Percentiles rank a stretch among this genome's conserved stretches.
Evolutionary conservation across 2,329 filamentous ascomycete genomes (phyloP).

Genomic region (Colletotrichum limetticola): DNA sequence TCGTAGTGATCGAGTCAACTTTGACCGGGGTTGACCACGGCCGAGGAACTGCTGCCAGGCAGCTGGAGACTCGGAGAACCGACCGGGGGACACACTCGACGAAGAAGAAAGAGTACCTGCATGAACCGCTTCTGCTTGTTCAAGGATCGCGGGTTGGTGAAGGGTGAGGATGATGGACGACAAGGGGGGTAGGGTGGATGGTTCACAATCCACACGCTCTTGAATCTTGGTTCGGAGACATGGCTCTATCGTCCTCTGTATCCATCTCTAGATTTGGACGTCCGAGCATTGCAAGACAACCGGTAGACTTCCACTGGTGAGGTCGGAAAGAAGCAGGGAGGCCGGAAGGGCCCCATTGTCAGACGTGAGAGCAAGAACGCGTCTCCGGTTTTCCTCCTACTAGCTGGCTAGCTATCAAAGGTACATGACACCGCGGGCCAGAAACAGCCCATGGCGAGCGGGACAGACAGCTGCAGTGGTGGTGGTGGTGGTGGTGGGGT

Average conservation of each 20-base stretch:
- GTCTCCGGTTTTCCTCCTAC: background rate
- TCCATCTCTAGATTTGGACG: conserved; percentile 19
- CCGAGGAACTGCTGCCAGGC: conserved; percentile 27
- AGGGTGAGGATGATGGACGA: conserved; percentile 22
- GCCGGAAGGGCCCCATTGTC: conserved; percentile 18
- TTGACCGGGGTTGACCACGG: conserved; percentile 24
- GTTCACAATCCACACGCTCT: conserved; percentile 1
- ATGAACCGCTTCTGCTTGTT: conserved; percentile 34
- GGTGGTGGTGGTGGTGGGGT: conserved; percentile 28
- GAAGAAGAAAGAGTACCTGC: conserved; percentile 37
- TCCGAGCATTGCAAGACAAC: conserved; percentile 23
- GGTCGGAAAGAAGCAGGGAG: conserved; percentile 29
- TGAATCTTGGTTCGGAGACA: background rate
- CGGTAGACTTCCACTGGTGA: conserved; percentile 26
- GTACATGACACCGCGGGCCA: background rate
- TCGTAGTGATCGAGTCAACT: conserved; percentile 14
- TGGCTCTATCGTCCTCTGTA: background rate
- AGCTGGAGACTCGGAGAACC: conserved; percentile 21
- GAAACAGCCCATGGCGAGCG: background rate
- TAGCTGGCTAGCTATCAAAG: background rate
- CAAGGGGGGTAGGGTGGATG: conserved; percentile 17
- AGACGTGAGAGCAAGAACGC: conserved; percentile 13
- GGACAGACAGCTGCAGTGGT: conserved; percentile 15
- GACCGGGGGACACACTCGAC: background rate
- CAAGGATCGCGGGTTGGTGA: conserved; percentile 29